These are phyloP conservation scores for Penicillium sp. DNA, from an alignment of 2,329 filamentous ascomycete genomes.

Conservation along the genomic window DNA sequence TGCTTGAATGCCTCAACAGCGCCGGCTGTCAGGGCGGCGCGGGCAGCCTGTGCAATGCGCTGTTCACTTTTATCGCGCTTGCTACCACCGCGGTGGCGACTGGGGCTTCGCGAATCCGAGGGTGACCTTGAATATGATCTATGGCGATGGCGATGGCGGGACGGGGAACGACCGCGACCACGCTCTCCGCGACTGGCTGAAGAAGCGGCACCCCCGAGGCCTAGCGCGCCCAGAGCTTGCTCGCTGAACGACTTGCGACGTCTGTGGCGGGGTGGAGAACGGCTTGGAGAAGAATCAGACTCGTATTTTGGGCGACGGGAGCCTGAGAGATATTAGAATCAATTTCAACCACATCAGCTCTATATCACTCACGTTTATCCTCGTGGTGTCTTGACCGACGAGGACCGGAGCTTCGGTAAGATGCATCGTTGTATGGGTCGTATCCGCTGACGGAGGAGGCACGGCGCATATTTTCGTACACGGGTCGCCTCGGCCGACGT, in stretches of 20 bases:
- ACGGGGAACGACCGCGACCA: conserved; percentile 39
- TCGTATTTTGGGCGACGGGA: conserved; percentile 32
- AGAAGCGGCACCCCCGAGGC: conserved; percentile 52
- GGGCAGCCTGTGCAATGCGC: conserved; percentile 80
- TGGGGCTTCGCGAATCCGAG: conserved; percentile 50
- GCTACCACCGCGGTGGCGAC: conserved; percentile 46
- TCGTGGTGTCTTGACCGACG: conserved; percentile 48
- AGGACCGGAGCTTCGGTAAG: conserved; percentile 34
- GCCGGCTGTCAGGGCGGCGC: conserved; percentile 84
- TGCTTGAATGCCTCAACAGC: conserved; percentile 90
- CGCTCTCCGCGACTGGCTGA: conserved; percentile 48
- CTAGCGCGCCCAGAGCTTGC: conserved; percentile 54
- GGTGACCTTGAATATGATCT: conserved; percentile 50
- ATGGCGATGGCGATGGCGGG: conserved; percentile 15
- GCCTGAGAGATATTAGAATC: conserved; percentile 13
- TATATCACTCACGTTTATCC: conserved; percentile 32
- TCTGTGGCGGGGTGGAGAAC: conserved; percentile 38
- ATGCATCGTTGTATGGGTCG: conserved; percentile 33
- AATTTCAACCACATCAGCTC: not conserved
- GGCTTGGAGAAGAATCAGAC: conserved; percentile 37
- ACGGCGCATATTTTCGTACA: conserved; percentile 35
- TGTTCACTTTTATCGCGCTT: conserved; percentile 50
- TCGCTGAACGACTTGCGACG: conserved; percentile 49
- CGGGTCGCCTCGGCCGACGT: conserved; percentile 19
- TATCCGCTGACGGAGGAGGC: conserved; percentile 37